phyloP scores from a whole-genome alignment of 129 eudicot genomes.

The Solidago caesia region DNA sequence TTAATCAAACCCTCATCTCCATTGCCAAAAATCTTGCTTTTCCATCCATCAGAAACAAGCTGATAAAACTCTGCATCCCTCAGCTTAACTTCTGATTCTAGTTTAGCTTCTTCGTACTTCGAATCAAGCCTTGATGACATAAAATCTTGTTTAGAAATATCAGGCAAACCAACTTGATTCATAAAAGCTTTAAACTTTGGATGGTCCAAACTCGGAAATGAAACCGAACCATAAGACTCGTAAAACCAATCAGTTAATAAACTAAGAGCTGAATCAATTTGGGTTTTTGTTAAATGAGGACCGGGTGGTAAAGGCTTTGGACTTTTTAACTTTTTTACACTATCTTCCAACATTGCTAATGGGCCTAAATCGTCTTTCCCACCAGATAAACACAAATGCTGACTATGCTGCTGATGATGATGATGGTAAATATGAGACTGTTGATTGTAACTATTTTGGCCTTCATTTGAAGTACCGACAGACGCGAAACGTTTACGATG shows the following conservation, averaged over 20 bases:
- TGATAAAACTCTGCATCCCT: conserved; percentile 73
- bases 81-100: conserved; percentile 60
- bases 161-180: conserved; percentile 69
- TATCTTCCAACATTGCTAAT: conserved; percentile 74
- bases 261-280: conserved; percentile 51
- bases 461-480: conserved; percentile 22
- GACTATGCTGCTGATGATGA: conserved; percentile 11
- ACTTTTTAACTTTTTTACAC: conserved; percentile 79
- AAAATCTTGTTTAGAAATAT: conserved; percentile 42
- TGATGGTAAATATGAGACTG: neutral
- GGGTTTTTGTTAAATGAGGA: conserved; percentile 51
- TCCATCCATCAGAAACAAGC: conserved; percentile 70
- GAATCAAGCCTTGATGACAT: conserved; percentile 54
- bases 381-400: conserved; percentile 52
- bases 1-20: conserved; percentile 54
- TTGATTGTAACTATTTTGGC: conserved; percentile 15
- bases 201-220: conserved; percentile 72
- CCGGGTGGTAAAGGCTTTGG: conserved; percentile 57
- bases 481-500: conserved; percentile 35
- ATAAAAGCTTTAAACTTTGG: conserved; percentile 82
- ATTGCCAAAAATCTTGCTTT: conserved; percentile 32
- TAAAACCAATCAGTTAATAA: conserved; percentile 74
- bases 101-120: conserved; percentile 58
- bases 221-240: conserved; percentile 73
- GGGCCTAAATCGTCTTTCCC: conserved; percentile 78